These are phyloP conservation scores for Microthlaspi erraticum DNA, from an alignment of 345 rosid species.

Conservation along the genomic window DNA sequence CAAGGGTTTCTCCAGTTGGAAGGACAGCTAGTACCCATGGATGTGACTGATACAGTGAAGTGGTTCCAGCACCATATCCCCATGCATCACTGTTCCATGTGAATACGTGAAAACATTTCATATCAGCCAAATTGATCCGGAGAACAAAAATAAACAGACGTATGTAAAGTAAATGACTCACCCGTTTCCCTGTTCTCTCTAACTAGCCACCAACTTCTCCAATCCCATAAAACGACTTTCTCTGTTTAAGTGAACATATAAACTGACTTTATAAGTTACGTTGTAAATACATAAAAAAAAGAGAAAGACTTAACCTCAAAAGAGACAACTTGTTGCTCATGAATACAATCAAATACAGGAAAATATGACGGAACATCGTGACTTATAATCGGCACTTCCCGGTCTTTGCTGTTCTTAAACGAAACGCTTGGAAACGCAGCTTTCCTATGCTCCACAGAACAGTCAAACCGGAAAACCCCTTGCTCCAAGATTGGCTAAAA, in stretches of 20 bases:
- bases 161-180: conserved; percentile 41
- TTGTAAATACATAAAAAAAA: neutral
- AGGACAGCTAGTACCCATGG: conserved; percentile 93
- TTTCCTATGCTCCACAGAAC: conserved; percentile 57
- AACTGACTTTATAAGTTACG: neutral
- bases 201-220: conserved; percentile 96
- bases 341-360: conserved; percentile 55
- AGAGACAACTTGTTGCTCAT: conserved; percentile 66
- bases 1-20: conserved; percentile 84
- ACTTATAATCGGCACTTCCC: conserved; percentile 58
- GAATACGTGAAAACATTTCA: conserved; percentile 60
- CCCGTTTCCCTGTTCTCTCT: conserved; percentile 92
- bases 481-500: conserved; percentile 73
- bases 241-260: conserved; percentile 39
- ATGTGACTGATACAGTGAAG: conserved; percentile 93
- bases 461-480: conserved; percentile 81
- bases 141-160: neutral
- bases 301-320: conserved; percentile 53
- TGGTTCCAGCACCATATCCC: conserved; percentile 87
- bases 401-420: conserved; percentile 53
- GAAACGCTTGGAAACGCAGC: conserved; percentile 76
- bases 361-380: conserved; percentile 54
- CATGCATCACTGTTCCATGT: conserved; percentile 91
- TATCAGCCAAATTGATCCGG: neutral
- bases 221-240: conserved; percentile 87